phyloP scores from a whole-genome alignment of 2,329 filamentous ascomycete species.

The Aspergillus quadrilineatus region DNA sequence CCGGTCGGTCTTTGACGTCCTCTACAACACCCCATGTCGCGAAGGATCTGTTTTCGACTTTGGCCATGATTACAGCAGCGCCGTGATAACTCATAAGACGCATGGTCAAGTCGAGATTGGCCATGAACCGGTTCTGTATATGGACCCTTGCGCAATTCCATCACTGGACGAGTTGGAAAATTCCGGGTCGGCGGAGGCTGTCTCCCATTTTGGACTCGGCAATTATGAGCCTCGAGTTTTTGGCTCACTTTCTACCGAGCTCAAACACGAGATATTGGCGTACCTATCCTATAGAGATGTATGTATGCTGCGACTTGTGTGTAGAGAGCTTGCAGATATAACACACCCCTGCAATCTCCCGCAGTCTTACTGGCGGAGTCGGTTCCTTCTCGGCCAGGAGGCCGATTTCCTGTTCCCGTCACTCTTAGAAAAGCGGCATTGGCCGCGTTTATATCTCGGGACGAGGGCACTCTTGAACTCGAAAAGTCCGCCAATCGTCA shows the following conservation, averaged over 20 bases:
- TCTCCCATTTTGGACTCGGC: not conserved
- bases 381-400: constrained; percentile 14
- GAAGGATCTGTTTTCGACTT: constrained; percentile 10
- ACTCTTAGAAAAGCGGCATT: constrained; percentile 3
- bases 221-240: not conserved
- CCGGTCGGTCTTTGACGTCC: constrained; percentile 11
- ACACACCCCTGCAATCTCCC: constrained; percentile 4
- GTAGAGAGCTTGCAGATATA: not conserved
- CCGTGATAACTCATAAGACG: not conserved
- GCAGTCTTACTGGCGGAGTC: constrained; percentile 17
- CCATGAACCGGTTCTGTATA: not conserved
- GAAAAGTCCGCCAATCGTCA: not conserved
- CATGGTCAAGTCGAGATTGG: not conserved
- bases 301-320: not conserved
- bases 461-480: not conserved
- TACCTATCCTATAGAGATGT: constrained; percentile 7
- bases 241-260: constrained; percentile 1
- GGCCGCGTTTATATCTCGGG: constrained; percentile 14
- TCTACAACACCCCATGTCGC: constrained; percentile 13
- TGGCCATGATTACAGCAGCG: constrained; percentile 18
- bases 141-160: constrained; percentile 12
- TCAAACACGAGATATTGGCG: constrained; percentile 5
- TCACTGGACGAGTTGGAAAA: not conserved
- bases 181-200: not conserved
- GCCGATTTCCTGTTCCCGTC: constrained; percentile 17